Evolutionary conservation across 2,329 filamentous ascomycete species (phyloP).

Genomic region (Aspergillus ruber): DNA sequence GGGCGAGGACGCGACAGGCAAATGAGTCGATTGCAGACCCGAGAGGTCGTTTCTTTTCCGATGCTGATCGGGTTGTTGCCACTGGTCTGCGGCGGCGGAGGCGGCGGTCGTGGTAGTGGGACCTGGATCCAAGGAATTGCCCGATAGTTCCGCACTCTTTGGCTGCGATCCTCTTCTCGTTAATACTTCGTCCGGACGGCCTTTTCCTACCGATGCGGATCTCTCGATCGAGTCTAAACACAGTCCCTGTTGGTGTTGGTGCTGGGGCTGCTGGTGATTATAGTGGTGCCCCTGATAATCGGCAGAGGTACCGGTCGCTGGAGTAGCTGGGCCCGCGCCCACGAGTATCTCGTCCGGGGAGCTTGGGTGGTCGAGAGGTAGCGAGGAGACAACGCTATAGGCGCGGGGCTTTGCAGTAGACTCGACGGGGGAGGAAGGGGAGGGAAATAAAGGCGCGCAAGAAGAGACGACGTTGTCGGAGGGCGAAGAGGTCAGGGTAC

Average conservation of each 20-base stretch:
- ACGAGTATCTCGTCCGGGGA: constrained; percentile 10
- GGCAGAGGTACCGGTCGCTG: constrained; percentile 8
- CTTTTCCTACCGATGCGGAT: constrained; percentile 1
- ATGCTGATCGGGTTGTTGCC: neutral
- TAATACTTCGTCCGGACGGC: neutral
- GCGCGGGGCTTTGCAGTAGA: constrained; percentile 14
- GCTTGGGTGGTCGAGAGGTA: constrained; percentile 11
- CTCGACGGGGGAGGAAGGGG: constrained; percentile 15
- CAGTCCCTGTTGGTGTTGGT: neutral
- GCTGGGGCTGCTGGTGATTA: neutral
- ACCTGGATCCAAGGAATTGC: neutral
- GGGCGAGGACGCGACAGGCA: constrained; percentile 15
- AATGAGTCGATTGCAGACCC: constrained; percentile 9
- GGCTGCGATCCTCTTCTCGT: neutral
- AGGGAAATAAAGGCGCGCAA: constrained; percentile 7
- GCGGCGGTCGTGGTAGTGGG: neutral
- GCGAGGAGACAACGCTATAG: constrained; percentile 20
- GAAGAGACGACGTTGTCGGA: neutral
- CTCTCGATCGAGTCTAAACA: neutral
- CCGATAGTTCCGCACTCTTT: neutral
- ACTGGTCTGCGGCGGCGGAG: neutral
- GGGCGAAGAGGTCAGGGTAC: constrained; percentile 1
- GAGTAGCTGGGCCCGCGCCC: constrained; percentile 2
- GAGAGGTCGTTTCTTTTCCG: neutral
- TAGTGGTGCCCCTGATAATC: neutral